Percentiles rank a stretch among this genome's conserved stretches.
These are phyloP conservation scores for Colletotrichum echinochloae DNA, from an alignment of 2,329 filamentous ascomycete species.

Conservation along the genomic window DNA sequence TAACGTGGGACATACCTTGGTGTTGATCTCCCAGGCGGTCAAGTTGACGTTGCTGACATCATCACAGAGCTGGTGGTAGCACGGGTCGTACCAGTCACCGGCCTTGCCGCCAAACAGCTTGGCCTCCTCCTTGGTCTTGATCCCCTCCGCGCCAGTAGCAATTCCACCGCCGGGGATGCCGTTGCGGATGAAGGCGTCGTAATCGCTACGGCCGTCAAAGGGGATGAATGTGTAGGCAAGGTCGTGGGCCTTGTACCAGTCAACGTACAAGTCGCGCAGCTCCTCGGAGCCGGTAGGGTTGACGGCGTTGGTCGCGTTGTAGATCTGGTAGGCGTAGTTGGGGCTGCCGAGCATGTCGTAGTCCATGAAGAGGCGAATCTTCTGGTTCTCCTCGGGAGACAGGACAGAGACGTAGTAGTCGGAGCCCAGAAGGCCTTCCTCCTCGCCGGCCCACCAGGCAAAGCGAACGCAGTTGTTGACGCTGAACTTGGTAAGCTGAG, in stretches of 20 bases:
- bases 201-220: constrained; percentile 85
- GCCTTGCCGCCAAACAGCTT: constrained; percentile 78
- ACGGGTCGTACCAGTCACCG: constrained; percentile 69
- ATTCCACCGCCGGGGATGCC: constrained; percentile 82
- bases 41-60: constrained; percentile 68
- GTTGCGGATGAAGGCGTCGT: constrained; percentile 79
- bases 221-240: constrained; percentile 77
- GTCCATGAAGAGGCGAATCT: constrained; percentile 76
- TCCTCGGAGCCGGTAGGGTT: constrained; percentile 79
- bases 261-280: constrained; percentile 74
- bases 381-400: constrained; percentile 67
- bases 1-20: constrained; percentile 58
- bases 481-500: constrained; percentile 66
- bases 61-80: constrained; percentile 74
- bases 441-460: constrained; percentile 76
- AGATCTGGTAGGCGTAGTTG: constrained; percentile 76
- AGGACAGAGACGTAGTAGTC: constrained; percentile 70
- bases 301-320: constrained; percentile 76
- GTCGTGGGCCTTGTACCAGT: constrained; percentile 72
- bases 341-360: constrained; percentile 78
- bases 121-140: constrained; percentile 77
- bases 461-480: constrained; percentile 76
- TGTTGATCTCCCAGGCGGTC: constrained; percentile 71
- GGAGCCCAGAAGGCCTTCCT: constrained; percentile 74
- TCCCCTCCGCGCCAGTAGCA: constrained; percentile 80